Base-by-base conservation (phyloP, 179 eudicot genomes). In the Spergularia azorica region DNA sequence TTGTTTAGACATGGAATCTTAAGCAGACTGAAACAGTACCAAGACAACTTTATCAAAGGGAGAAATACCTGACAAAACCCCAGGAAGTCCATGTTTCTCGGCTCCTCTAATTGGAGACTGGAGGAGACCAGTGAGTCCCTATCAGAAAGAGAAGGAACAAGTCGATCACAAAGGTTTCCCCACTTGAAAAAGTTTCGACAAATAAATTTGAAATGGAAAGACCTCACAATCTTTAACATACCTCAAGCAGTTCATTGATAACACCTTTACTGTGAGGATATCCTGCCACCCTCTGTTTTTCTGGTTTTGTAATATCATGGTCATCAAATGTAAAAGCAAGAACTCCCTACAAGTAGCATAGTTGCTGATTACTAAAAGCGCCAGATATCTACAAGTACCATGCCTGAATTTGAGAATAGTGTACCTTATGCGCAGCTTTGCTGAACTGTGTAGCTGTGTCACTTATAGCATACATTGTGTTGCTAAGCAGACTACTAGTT, bases 381-480 rank as follows among this genome's bases (percentile, higher is more conserved):
- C 48, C 72, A 58, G 11, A 17, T 51, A 70, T 20, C 59, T 58
- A 16, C 63, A 63, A 5, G 52, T 39, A 75, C n/a, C 32, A 18
- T 39, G 65, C 60, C 18, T 14, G 41, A 36, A 17, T 20, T 63
- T 56, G 39, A 55, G 63, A 57, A 64, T n/a, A 71, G 1, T 70
- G 38, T 84, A 95, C 97, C 98, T 93, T 95, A 79, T 93, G 97
- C n/a, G 97, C 97, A 73, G 97, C 97, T 83, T 88, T 88, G 83
- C 97, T 95, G 88, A 95, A 91, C 63, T 95, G 98, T 71, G 97
- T 95, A 41, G 98, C 90, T 83, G 97, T 91, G 84, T 95, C 97
- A 86, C 97, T 95, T 38, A 95, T 79, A 74, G 98, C 98, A 89
- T 91, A 93, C 74, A 95, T 81, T 48, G 97, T 95, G 82, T 91